A percentile compares a stretch with the other conserved stretches of the same genome.
Conservation (phyloP, 768 basidiomycete species). For the Panaeolus papilionaceus region DNA sequence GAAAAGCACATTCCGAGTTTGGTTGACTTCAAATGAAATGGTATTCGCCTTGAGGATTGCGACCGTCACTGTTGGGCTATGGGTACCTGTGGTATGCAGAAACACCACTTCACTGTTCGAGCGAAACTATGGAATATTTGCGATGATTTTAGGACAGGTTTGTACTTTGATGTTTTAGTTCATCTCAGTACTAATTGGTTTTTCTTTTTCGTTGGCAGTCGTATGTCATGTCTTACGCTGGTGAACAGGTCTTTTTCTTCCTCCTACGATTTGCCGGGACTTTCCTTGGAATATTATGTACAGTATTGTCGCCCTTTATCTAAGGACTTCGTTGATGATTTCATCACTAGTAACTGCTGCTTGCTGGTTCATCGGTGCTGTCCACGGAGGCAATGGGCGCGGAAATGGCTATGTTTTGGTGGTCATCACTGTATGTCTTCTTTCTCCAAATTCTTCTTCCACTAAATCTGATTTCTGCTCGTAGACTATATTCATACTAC, state of each 20-base stretch:
- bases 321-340: not conserved
- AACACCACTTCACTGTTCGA: conserved; percentile 49
- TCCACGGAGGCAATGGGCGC: conserved; percentile 31
- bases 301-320: not conserved
- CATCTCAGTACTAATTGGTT: not conserved
- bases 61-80: conserved; percentile 47
- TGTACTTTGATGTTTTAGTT: conserved; percentile 3
- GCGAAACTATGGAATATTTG: conserved; percentile 49
- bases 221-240: conserved; percentile 47
- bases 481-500: not conserved
- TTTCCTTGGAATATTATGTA: conserved; percentile 37
- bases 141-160: conserved; percentile 51
- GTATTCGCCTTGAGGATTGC: conserved; percentile 47
- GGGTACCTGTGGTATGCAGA: conserved; percentile 46
- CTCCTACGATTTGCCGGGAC: conserved; percentile 41
- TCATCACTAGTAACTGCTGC: conserved; percentile 40
- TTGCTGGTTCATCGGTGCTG: conserved; percentile 49
- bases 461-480: not conserved
- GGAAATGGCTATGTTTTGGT: conserved; percentile 51
- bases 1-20: not conserved
- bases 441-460: not conserved
- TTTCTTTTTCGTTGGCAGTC: conserved; percentile 28
- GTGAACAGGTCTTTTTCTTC: conserved; percentile 48
- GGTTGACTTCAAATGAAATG: conserved; percentile 39
- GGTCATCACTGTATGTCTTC: conserved; percentile 42